Evolutionary conservation across 2,329 filamentous ascomycete genomes (phyloP).

Genomic region (Colletotrichum sp.): DNA sequence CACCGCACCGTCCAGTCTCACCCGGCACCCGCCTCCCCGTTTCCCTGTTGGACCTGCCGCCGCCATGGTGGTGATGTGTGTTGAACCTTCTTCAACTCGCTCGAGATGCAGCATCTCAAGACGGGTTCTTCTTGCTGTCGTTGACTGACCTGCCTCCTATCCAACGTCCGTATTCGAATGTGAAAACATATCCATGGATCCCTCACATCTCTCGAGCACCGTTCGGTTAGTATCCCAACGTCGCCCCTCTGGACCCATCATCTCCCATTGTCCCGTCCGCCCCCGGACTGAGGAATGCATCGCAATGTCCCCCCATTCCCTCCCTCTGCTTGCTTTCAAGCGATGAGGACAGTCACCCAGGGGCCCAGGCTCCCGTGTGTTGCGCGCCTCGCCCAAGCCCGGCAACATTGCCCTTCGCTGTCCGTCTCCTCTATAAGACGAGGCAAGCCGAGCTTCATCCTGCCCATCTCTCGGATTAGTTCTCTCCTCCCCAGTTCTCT

Average conservation of each 20-base stretch:
- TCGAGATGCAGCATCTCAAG: background rate
- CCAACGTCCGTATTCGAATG: background rate
- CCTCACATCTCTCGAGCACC: background rate
- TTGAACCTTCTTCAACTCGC: background rate
- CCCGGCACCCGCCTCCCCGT: background rate
- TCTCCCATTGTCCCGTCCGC: background rate
- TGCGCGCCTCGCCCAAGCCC: background rate
- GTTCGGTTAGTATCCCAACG: background rate
- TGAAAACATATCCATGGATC: too few species aligned
- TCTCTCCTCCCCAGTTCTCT: background rate
- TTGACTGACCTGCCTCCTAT: background rate
- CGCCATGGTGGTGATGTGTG: background rate
- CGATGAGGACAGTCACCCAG: background rate
- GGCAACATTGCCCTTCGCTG: background rate
- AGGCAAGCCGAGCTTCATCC: background rate
- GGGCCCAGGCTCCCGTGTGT: background rate
- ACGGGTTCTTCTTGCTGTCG: background rate
- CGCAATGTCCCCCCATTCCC: slow-evolving; percentile 24
- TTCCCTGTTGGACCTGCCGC: background rate
- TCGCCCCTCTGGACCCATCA: background rate
- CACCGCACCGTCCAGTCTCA: background rate
- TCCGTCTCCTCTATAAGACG: background rate
- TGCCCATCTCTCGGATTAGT: background rate
- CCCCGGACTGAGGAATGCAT: slow-evolving; percentile 19
- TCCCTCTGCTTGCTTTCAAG: background rate